A percentile compares a stretch with the other conserved stretches of the same genome.
Evolutionary conservation across 371 early-diverging fungal species (phyloP).

Genomic region (Blakeslea trispora): DNA sequence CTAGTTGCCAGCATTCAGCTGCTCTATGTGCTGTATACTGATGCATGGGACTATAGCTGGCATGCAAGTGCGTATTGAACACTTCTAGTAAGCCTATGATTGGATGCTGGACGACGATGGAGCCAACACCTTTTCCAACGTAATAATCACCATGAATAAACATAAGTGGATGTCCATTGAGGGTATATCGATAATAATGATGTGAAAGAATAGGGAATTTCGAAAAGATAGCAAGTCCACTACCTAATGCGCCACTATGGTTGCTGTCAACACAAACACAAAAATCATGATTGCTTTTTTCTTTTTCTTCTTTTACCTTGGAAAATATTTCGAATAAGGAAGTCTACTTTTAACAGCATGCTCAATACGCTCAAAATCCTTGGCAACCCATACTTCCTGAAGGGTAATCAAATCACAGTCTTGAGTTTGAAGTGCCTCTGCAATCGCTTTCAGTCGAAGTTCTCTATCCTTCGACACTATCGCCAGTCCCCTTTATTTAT

Average conservation of each 20-base stretch:
- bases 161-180: slow-evolving; percentile 50
- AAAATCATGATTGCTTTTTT: too few relatives aligned
- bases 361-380: slow-evolving; percentile 39
- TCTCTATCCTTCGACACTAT: slow-evolving; percentile 40
- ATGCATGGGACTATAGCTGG: slow-evolving; percentile 44
- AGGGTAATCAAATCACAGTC: slow-evolving; percentile 53
- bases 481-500: slow-evolving; percentile 44
- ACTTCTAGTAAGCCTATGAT: slow-evolving; percentile 46
- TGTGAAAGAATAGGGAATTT: slow-evolving; percentile 41
- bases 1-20: slow-evolving; percentile 55
- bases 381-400: slow-evolving; percentile 55
- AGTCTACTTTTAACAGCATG: slow-evolving; percentile 25
- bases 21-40: slow-evolving; percentile 44
- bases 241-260: slow-evolving; percentile 49
- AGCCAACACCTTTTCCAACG: slow-evolving; percentile 53
- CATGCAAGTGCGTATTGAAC: slow-evolving; percentile 61
- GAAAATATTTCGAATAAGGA: slow-evolving; percentile 43
- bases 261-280: too few relatives aligned
- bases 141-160: slow-evolving; percentile 56
- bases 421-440: slow-evolving; percentile 28
- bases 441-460: slow-evolving; percentile 48
- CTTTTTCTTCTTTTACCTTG: too few relatives aligned
- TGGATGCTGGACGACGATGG: slow-evolving; percentile 47
- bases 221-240: slow-evolving; percentile 52
- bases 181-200: slow-evolving; percentile 36